Percentiles rank a stretch among this genome's conserved stretches.
These are phyloP conservation scores for Leccinum sublutescens DNA, from an alignment of 768 basidiomycete species.

Conservation along the genomic window DNA sequence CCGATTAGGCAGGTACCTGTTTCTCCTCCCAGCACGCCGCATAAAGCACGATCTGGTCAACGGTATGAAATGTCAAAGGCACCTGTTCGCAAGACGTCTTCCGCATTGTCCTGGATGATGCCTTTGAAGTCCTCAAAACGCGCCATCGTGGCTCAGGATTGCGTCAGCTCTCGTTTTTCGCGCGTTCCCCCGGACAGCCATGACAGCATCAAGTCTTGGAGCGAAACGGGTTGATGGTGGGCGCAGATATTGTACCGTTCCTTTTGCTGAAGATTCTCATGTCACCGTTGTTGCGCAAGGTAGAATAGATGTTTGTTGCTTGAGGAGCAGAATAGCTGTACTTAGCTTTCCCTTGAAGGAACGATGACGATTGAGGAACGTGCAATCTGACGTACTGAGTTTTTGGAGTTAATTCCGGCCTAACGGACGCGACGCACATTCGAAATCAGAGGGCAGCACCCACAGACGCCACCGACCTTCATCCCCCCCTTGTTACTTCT, in stretches of 20 bases:
- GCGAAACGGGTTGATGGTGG: constrained; percentile 6
- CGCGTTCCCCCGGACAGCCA: constrained; percentile 16
- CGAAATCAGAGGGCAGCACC: constrained; percentile 54
- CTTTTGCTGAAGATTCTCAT: constrained; percentile 10
- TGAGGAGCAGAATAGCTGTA: not conserved
- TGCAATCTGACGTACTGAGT: not conserved
- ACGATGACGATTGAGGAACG: not conserved
- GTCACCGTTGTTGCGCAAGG: not conserved
- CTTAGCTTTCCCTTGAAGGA: not conserved
- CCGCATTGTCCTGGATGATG: constrained; percentile 30
- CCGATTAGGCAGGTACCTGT: constrained; percentile 21
- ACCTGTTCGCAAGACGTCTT: constrained; percentile 21
- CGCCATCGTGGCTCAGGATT: not conserved
- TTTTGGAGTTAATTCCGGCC: not conserved
- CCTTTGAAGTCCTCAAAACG: constrained; percentile 15
- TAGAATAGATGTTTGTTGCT: not conserved
- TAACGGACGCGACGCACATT: constrained; percentile 21
- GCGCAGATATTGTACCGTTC: not conserved
- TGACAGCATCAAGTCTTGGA: constrained; percentile 42
- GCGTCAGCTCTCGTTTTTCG: constrained; percentile 7
- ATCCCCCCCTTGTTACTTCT: not conserved
- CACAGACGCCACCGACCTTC: constrained; percentile 37
- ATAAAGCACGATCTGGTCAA: constrained; percentile 24
- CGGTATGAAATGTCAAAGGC: not conserved
- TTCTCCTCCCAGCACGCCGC: constrained; percentile 25